A percentile compares a stretch with the other conserved stretches of the same genome.
phyloP scores from a whole-genome alignment of 176 grass and related monocot species.

The Juncus inflexus region DNA sequence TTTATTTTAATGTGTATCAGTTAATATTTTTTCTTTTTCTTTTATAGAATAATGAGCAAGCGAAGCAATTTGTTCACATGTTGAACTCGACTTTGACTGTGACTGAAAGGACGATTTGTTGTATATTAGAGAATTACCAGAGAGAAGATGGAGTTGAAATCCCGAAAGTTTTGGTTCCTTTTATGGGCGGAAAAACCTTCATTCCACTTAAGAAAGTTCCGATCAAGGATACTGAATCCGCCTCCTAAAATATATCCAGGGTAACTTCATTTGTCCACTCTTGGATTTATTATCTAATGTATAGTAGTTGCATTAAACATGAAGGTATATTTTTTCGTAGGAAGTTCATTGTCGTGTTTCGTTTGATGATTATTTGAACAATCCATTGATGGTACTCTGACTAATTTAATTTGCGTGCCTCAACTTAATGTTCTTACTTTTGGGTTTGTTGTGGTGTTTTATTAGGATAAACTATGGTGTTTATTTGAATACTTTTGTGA shows the following conservation, averaged over 20 bases:
- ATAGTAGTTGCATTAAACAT: no score
- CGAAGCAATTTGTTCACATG: slow-evolving; percentile 89
- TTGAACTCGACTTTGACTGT: slow-evolving; percentile 53
- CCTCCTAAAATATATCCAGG: slow-evolving; percentile 57
- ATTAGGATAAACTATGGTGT: no score
- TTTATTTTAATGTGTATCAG: no score
- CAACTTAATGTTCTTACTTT: no score
- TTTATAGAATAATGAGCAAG: slow-evolving; percentile 70
- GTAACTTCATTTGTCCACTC: background rate
- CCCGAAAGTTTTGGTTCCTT: slow-evolving; percentile 57
- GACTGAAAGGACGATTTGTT: slow-evolving; percentile 49
- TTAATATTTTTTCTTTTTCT: background rate
- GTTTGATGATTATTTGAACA: no score
- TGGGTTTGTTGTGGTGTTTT: no score
- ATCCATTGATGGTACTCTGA: no score
- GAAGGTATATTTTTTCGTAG: no score
- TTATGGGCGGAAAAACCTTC: slow-evolving; percentile 33
- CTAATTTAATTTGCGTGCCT: no score
- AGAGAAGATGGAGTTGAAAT: slow-evolving; percentile 65
- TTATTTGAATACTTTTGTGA: no score
- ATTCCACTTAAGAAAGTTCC: slow-evolving; percentile 48
- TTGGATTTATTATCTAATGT: no score
- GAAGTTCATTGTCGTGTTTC: no score
- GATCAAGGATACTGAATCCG: slow-evolving; percentile 38
- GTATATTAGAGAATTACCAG: slow-evolving; percentile 82